Evolutionary conservation across 305 asterid species (phyloP), one percentile per base, ranked within the genome.

Genomic region (Solanum hybrid): DNA sequence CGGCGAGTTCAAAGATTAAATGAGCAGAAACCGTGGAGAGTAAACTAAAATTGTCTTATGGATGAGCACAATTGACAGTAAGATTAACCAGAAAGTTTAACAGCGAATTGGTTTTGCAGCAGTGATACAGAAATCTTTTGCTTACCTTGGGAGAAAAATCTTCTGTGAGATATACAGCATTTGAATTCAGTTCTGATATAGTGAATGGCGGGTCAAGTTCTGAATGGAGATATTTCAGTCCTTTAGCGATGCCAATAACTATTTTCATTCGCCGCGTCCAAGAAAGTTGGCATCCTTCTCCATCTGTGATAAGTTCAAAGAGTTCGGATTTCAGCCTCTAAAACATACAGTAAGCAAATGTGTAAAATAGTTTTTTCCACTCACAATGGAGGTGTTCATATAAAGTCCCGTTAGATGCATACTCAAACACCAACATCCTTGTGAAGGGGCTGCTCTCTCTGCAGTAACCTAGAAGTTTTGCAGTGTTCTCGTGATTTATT

Each of bases 181-280:
- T 96, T 8, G 99, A 97, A 89, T 93, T 95, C 93, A 98, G 87
- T 78, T 96, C 97, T 10, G 98, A 97, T 89, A 98, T 93, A 26
- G 99, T 96, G 92, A 97, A 96, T 8, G 99, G 98, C 8, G 99
- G 99, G 87, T 94, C 92, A 36, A 96, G 94, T 89, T 98, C 98
- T 0, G 98, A 92, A 92, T 97, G 99, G 82, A 98, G 98, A 93
- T 97, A 95, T 67, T 93, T 95, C 51, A 98, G 92, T 79, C 99
- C 99, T 81, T 95, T 94, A 22, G 98, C 99, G 79, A 97, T 95
- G 89, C 99, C 99, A 18, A 97, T 92, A 76, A 93, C 92, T 39
- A 98, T 96, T 88, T 94, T 98, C 99, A 98, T 98, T 28, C 99
- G 96, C 26, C 99, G 91, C 1, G 97, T 95, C 99, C 99, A 98